These are phyloP conservation scores for Colletotrichum viniferum DNA, from an alignment of 2,329 filamentous ascomycete species.

Conservation along the genomic window DNA sequence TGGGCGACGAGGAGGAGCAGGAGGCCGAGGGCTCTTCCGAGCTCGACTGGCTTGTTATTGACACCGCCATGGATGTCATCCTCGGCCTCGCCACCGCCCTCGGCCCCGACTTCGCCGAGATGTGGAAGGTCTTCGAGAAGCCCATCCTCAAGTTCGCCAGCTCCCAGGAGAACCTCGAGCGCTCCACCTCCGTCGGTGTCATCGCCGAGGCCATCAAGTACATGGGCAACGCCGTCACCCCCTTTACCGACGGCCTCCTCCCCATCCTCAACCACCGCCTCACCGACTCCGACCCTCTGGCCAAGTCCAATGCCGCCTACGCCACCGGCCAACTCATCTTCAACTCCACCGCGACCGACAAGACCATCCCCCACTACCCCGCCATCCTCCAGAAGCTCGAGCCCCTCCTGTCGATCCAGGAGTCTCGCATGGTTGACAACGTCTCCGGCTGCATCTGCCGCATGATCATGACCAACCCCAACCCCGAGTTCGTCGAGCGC, in stretches of 20 bases:
- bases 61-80: constrained; percentile 90
- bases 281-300: constrained; percentile 86
- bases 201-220: constrained; percentile 89
- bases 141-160: constrained; percentile 86
- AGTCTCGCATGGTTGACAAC: constrained; percentile 88
- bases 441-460: constrained; percentile 88
- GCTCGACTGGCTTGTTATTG: constrained; percentile 96
- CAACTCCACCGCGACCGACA: constrained; percentile 73
- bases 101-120: constrained; percentile 78
- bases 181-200: constrained; percentile 87
- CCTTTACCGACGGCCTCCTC: constrained; percentile 77
- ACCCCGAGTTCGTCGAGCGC: constrained; percentile 78
- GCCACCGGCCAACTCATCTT: constrained; percentile 84
- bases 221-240: constrained; percentile 82
- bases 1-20: constrained; percentile 78
- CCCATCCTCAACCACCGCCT: constrained; percentile 86
- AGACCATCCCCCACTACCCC: constrained; percentile 77
- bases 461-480: constrained; percentile 90
- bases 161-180: constrained; percentile 85
- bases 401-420: constrained; percentile 76
- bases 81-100: constrained; percentile 84
- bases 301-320: constrained; percentile 94
- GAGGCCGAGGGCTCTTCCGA: constrained; percentile 84
- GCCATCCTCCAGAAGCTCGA: constrained; percentile 86
- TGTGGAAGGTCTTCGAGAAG: constrained; percentile 97